phyloP scores from a whole-genome alignment of 2,329 filamentous ascomycete species.

The Alternaria triticimaculans region DNA sequence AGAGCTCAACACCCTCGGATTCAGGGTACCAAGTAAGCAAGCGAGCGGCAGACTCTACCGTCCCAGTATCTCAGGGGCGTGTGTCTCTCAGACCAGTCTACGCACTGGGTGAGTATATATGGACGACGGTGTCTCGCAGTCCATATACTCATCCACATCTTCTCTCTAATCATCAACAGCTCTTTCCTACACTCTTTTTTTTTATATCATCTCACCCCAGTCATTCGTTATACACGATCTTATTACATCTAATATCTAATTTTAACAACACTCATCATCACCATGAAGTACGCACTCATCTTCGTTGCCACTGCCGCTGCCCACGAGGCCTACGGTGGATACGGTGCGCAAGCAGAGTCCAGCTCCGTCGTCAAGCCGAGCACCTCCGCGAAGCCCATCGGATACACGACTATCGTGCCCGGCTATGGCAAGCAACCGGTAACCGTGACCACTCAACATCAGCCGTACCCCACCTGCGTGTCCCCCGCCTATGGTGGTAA shows the following conservation, averaged over 20 bases:
- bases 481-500: slow-evolving; percentile 24
- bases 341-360: slow-evolving; percentile 12
- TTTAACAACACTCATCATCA: slow-evolving; percentile 18
- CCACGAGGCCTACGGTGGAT: slow-evolving; percentile 27
- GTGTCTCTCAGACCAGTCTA: not conserved
- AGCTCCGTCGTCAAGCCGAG: slow-evolving; percentile 18
- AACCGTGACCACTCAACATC: slow-evolving; percentile 42
- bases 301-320: slow-evolving; percentile 35
- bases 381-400: slow-evolving; percentile 20
- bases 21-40: slow-evolving; percentile 10
- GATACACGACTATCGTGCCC: slow-evolving; percentile 39
- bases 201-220: slow-evolving; percentile 26
- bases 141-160: slow-evolving; percentile 21
- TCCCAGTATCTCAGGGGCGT: slow-evolving; percentile 26
- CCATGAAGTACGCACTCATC: slow-evolving; percentile 35
- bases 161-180: slow-evolving; percentile 23
- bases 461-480: slow-evolving; percentile 39
- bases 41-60: slow-evolving; percentile 8
- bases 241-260: slow-evolving; percentile 13
- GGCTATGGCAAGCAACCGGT: slow-evolving; percentile 34
- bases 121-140: not conserved
- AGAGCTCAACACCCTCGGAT: slow-evolving; percentile 2
- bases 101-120: slow-evolving; percentile 18
- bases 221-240: slow-evolving; percentile 31
- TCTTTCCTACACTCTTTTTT: slow-evolving; percentile 22